Percentiles rank a stretch among this genome's conserved stretches.
Evolutionary conservation across 2,329 filamentous ascomycete species (phyloP).

Genomic region (Botrytis galanthina): DNA sequence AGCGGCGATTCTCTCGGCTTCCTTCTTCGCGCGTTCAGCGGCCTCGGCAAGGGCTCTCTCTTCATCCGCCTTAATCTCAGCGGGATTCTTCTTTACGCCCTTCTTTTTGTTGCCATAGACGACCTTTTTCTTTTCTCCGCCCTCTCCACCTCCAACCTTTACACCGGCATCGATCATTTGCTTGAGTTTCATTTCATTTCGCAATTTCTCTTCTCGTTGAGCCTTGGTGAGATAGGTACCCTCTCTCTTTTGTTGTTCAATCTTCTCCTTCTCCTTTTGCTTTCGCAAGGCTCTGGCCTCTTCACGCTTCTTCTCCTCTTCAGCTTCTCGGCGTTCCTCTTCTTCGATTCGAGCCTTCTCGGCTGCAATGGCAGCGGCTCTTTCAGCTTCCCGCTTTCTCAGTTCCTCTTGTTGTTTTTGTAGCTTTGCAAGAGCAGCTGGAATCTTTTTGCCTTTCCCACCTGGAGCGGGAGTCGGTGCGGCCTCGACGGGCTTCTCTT

Average conservation of each 20-base stretch:
- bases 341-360: conserved; percentile 65
- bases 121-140: conserved; percentile 63
- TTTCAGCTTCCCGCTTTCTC: conserved; percentile 63
- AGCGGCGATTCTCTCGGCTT: conserved; percentile 66
- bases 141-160: conserved; percentile 62
- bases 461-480: conserved; percentile 46
- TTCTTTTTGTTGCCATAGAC: conserved; percentile 74
- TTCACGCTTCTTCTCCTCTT: conserved; percentile 67
- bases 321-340: conserved; percentile 60
- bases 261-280: conserved; percentile 81
- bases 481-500: conserved; percentile 49
- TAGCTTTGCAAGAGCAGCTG: conserved; percentile 66
- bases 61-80: conserved; percentile 64
- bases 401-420: conserved; percentile 83
- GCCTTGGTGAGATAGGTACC: conserved; percentile 85
- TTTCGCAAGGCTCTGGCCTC: conserved; percentile 77
- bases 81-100: conserved; percentile 53
- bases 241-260: conserved; percentile 84
- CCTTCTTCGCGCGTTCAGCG: conserved; percentile 64
- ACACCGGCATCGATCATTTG: conserved; percentile 80
- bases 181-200: conserved; percentile 75
- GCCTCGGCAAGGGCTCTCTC: conserved; percentile 76
- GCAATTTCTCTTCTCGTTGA: conserved; percentile 77
- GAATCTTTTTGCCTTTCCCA: conserved; percentile 88
- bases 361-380: conserved; percentile 56